Conservation (phyloP, 2,329 filamentous ascomycete genomes). For the Fusarium sp. region DNA sequence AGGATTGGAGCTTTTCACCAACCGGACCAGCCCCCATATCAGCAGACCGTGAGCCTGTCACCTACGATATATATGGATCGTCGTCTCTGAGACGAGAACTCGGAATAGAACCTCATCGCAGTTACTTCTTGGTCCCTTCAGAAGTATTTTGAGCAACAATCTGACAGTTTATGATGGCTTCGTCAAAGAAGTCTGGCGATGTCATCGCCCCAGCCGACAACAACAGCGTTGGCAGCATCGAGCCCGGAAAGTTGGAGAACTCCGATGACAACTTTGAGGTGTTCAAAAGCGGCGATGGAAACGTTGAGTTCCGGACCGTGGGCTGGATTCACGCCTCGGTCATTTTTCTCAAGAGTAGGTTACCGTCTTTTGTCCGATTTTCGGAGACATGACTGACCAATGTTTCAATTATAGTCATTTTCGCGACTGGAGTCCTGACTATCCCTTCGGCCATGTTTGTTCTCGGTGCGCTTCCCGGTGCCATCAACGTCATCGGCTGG, state of each 20-base stretch:
- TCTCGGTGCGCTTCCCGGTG: slow-evolving; percentile 57
- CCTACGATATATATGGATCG: background rate
- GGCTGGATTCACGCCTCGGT: slow-evolving; percentile 61
- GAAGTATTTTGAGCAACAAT: background rate
- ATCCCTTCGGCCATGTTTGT: slow-evolving; percentile 58
- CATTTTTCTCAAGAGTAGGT: slow-evolving; percentile 58
- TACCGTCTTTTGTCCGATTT: background rate
- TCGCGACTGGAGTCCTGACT: slow-evolving; percentile 57
- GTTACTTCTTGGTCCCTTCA: background rate
- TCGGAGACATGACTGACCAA: background rate
- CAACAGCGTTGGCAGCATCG: slow-evolving; percentile 31
- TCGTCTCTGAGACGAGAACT: background rate
- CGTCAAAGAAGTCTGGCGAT: slow-evolving; percentile 13
- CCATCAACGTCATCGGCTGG: slow-evolving; percentile 58
- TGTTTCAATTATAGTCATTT: slow-evolving; percentile 49
- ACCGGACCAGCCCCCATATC: background rate
- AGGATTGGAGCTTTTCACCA: background rate
- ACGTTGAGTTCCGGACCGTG: slow-evolving; percentile 61
- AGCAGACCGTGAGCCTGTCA: background rate
- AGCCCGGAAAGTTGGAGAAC: slow-evolving; percentile 32
- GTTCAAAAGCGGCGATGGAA: slow-evolving; percentile 57
- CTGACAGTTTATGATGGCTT: slow-evolving; percentile 5
- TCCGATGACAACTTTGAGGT: slow-evolving; percentile 53
- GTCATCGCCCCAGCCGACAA: slow-evolving; percentile 17
- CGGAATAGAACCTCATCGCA: background rate